These are phyloP conservation scores for Rubus parviflorus DNA, from an alignment of 306 rosid species.

Conservation along the genomic window DNA sequence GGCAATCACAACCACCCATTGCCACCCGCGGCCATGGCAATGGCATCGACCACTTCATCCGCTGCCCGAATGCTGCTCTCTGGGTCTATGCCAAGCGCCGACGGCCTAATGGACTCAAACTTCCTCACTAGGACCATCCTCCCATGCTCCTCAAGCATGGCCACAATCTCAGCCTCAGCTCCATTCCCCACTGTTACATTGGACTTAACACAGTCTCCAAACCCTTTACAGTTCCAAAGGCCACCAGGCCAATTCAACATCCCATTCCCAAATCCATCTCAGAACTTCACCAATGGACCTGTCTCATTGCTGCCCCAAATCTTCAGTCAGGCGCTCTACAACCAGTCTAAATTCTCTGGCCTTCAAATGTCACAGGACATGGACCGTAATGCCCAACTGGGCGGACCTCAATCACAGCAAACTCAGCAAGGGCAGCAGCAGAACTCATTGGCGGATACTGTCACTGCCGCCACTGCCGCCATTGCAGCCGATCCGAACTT, in stretches of 20 bases:
- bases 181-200: constrained; percentile 87
- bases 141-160: constrained; percentile 74
- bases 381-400: constrained; percentile 3
- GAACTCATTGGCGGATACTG: constrained; percentile 41
- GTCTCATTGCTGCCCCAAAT: constrained; percentile 53
- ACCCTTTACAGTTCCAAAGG: constrained; percentile 52
- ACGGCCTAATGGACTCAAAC: constrained; percentile 55
- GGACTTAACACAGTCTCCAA: constrained; percentile 69
- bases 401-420: constrained; percentile 20
- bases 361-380: constrained; percentile 56
- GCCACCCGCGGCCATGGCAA: constrained; percentile 78
- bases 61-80: constrained; percentile 76
- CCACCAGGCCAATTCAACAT: constrained; percentile 40
- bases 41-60: constrained; percentile 79
- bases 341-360: constrained; percentile 68
- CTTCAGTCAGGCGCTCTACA: constrained; percentile 51
- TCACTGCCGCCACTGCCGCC: constrained; percentile 62
- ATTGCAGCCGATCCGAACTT: constrained; percentile 73
- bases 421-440: constrained; percentile 25
- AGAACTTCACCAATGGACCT: constrained; percentile 28
- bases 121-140: constrained; percentile 51
- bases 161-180: constrained; percentile 83
- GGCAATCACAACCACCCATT: constrained; percentile 83
- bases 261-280: constrained; percentile 43
- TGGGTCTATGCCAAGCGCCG: constrained; percentile 75